Base-by-base conservation (phyloP, 805 yeast genomes). In the Cyberlindnera nakhonratchasimensis region DNA sequence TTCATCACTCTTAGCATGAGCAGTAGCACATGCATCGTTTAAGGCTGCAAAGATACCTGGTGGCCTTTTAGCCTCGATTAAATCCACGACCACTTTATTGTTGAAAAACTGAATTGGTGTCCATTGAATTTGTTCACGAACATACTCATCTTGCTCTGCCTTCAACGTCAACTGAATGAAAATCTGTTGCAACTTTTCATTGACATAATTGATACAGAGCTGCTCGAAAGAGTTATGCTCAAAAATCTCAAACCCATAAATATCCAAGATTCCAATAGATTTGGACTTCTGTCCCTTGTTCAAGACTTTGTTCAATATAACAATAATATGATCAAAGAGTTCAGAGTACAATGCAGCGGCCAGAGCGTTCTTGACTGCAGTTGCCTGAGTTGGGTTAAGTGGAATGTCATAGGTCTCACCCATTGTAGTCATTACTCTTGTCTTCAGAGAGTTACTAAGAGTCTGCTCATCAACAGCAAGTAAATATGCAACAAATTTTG, bases 61-160 rank as follows among this genome's bases (percentile, higher is more conserved):
- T 1, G 99, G 98, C 58, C 96, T 79, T 46, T 79, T 79, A 22
- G 87, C 84, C 66, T 93, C 99, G 59, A 93, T 93, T 60, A 93
- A 74, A 55, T 93, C 99, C 70, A 98, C 93, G 23, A 93, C 99
- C 52, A 93, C 83, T 66, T 91, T 82, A 67, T 93, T 93, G 66
- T 93, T 93, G 70, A 93, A 93, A 65, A 89, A 93, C 50, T 93
- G 86, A 58, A 93, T 93, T 18, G 98, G 98, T 11, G 96, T 87
- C 99, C 99, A 93, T 63, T 87, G 77, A 62, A 93, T 93, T 65
- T 88, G 86, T 65, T 93, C 99, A 53, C 86, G 83, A 26, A 88
- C 93, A 58, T 93, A 93, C 61, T 93, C 98, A 51, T 93, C 99
- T 69, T 93, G 99, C 67, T 93, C 99, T 0, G 97, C 86, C 66